These are phyloP conservation scores for Kockiozyma suomiensis DNA, from an alignment of 805 yeast genomes.

Conservation along the genomic window DNA sequence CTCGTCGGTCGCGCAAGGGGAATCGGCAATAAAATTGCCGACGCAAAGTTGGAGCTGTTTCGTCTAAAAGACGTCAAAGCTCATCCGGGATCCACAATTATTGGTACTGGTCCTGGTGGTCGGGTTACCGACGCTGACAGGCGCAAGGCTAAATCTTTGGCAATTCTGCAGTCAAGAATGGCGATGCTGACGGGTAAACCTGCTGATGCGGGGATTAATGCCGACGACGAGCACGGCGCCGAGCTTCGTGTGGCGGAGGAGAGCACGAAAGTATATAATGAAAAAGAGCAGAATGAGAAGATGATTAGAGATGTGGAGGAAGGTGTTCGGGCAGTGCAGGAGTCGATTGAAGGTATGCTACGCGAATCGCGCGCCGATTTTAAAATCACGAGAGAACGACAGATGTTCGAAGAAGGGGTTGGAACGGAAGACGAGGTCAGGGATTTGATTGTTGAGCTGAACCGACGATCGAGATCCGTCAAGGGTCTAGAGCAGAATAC, in stretches of 20 bases:
- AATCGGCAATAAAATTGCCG: constrained; percentile 69
- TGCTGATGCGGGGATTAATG: constrained; percentile 46
- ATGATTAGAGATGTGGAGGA: constrained; percentile 72
- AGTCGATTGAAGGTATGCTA: constrained; percentile 50
- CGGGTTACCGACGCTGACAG: constrained; percentile 81
- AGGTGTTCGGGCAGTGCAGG: constrained; percentile 66
- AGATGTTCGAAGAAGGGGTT: constrained; percentile 79
- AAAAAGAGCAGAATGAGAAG: constrained; percentile 57
- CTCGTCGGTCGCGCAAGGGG: constrained; percentile 64
- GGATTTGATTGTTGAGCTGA: constrained; percentile 60
- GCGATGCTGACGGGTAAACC: constrained; percentile 87
- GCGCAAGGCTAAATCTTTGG: constrained; percentile 77
- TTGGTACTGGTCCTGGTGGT: constrained; percentile 87
- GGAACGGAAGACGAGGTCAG: constrained; percentile 73
- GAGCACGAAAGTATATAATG: constrained; percentile 53
- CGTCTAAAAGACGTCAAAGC: constrained; percentile 58
- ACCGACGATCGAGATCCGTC: constrained; percentile 4
- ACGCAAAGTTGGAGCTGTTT: constrained; percentile 64
- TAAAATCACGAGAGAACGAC: constrained; percentile 51
- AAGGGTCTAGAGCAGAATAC: background rate
- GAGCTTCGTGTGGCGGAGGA: constrained; percentile 51
- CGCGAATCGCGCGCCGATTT: constrained; percentile 42
- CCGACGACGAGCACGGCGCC: constrained; percentile 56
- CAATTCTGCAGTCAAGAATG: constrained; percentile 80
- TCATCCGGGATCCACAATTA: constrained; percentile 65